Conservation (phyloP, 2,329 filamentous ascomycete species). For the Ceratocystiopsis minuta region DNA sequence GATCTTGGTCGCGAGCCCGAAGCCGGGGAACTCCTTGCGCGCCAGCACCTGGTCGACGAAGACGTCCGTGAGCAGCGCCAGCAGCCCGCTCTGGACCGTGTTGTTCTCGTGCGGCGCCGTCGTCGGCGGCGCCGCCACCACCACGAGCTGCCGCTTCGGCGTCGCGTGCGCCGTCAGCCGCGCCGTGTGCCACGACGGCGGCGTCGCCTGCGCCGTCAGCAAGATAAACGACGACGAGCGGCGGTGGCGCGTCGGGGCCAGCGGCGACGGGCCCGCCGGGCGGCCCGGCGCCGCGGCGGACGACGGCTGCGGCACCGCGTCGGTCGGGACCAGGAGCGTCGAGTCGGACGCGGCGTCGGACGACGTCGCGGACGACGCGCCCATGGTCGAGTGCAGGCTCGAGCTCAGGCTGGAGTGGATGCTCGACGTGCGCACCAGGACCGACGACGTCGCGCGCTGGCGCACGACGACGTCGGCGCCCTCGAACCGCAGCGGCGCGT, state of each 20-base stretch:
- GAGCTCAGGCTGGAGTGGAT: constrained; percentile 13
- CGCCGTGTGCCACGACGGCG: constrained; percentile 38
- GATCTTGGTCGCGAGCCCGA: constrained; percentile 70
- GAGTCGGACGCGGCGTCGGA: constrained; percentile 2
- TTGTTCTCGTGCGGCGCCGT: constrained; percentile 39
- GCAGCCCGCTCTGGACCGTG: constrained; percentile 53
- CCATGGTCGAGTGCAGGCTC: constrained; percentile 6
- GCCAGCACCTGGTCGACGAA: constrained; percentile 74
- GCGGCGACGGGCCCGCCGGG: constrained; percentile 1
- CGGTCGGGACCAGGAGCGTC: constrained; percentile 23
- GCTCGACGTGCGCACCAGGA: constrained; percentile 53
- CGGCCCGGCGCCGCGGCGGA: constrained; percentile 12
- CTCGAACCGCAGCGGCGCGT: constrained; percentile 67
- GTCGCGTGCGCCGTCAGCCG: constrained; percentile 46
- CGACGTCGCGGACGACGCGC: constrained; percentile 1
- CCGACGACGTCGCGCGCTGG: constrained; percentile 43
- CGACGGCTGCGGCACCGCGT: not conserved
- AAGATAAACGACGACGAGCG: constrained; percentile 85
- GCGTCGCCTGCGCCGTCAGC: constrained; percentile 51
- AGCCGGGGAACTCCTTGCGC: constrained; percentile 79
- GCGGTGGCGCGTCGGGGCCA: constrained; percentile 36
- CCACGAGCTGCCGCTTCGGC: constrained; percentile 31
- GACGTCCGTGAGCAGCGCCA: constrained; percentile 61
- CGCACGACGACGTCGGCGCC: constrained; percentile 71
- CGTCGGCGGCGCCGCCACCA: not conserved